Base-by-base conservation (phyloP, 257 asterid genomes). In the Lycium ferocissimum region DNA sequence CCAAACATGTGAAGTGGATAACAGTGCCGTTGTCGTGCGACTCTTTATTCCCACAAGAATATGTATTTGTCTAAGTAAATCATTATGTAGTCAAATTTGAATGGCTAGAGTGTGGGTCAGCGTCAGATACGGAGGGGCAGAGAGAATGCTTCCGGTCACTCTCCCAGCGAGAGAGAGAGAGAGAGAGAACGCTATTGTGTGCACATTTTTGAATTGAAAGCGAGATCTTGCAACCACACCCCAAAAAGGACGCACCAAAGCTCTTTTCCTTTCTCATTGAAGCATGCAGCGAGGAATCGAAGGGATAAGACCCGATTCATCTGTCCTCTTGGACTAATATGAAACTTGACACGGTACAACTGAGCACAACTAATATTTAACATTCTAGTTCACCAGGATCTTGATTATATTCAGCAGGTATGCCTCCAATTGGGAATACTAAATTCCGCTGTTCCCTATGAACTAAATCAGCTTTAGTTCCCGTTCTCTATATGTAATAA, bases 1-100 rank as follows among this genome's bases (percentile, higher is more conserved):
- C 40, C 81, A 47, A 73, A 73, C 81, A 73, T 1, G 61, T 47
- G 58, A 73, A 73, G 43, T 20, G 59, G 81, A 47, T 49, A 8
- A 20, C 58, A 72, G 11, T 7, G 9, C 56, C 51, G 40, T 15
- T 17, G 57, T 71, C 54, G 33, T 7, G 53, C 22, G 15, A 5
- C 79, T 71, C 18, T 71, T 43, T 17, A 71, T 47, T 11, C 0
- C 80, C 80, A 73, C 80, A 11, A 47, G n/a, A 51, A 47, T 73
- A 47, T 20, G 61, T 2, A 73, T 6, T 73, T 47, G 11, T 6
- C 20, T 73, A 72, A 72, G 58, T 12, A 47, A 33, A 5, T 53
- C 43, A 47, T 11, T 51, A 20, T 13, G 11, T 3, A 75, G 12
- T 58, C 66, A 59, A 59, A 59, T 18, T 59, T 0, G 66, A n/a